phyloP scores from a whole-genome alignment of 352 stramenopile species.

The Phytophthora syringae region DNA sequence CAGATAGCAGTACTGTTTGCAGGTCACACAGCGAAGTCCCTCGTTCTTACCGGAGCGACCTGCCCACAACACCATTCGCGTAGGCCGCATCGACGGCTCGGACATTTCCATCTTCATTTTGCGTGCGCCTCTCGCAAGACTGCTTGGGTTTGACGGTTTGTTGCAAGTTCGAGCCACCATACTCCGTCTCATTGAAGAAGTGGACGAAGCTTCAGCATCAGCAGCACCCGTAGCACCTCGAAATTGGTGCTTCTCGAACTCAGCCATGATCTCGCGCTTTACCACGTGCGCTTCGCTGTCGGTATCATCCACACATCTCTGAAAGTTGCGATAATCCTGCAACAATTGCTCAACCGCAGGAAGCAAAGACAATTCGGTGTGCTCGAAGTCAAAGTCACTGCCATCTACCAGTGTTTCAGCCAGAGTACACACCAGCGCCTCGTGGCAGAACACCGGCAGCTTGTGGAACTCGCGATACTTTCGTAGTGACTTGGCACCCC shows the following conservation, averaged over 20 bases:
- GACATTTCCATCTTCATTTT: slow-evolving; percentile 26
- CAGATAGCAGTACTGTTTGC: slow-evolving; percentile 89
- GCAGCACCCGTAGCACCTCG: background rate
- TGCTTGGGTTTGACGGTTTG: slow-evolving; percentile 19
- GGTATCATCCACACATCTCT: slow-evolving; percentile 38
- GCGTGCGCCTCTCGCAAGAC: slow-evolving; percentile 33
- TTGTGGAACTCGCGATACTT: slow-evolving; percentile 86
- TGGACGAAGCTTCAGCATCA: slow-evolving; percentile 22
- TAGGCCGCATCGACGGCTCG: slow-evolving; percentile 44
- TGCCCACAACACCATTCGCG: slow-evolving; percentile 84
- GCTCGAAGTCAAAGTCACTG: slow-evolving; percentile 55
- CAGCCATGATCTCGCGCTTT: slow-evolving; percentile 61
- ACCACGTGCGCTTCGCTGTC: slow-evolving; percentile 31
- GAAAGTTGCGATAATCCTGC: slow-evolving; percentile 62
- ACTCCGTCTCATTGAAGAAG: slow-evolving; percentile 40
- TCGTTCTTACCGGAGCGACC: slow-evolving; percentile 79
- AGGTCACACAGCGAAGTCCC: slow-evolving; percentile 72
- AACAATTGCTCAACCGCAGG: slow-evolving; percentile 69
- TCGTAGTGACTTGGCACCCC: slow-evolving; percentile 69
- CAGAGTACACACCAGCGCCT: slow-evolving; percentile 83
- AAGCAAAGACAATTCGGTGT: slow-evolving; percentile 56
- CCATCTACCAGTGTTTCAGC: slow-evolving; percentile 70
- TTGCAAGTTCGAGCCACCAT: slow-evolving; percentile 42
- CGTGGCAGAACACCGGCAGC: slow-evolving; percentile 88
- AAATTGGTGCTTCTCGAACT: slow-evolving; percentile 48